Evolutionary conservation across 257 asterid species (phyloP), one percentile per base, ranked within the genome.

Genomic region (Lantana camara): DNA sequence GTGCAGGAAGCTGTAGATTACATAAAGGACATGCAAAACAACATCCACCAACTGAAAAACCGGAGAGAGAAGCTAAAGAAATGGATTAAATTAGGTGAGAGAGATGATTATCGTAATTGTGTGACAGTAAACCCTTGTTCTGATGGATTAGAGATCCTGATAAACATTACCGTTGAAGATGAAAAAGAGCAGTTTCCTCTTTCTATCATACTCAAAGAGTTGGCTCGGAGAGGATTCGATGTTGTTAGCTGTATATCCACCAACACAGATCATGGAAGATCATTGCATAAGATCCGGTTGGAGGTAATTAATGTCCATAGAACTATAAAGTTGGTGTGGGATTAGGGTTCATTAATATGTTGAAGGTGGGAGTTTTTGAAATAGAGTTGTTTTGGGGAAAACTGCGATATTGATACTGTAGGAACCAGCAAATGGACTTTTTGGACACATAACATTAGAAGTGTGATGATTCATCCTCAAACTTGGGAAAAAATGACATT

Each of bases 71-170:
- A 47, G 38, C 47, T 69, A 9, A 51, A 57, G 50, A 64, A 51
- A 1, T 35, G 7, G 5, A 3, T 14, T 12, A 29, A 20, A 27
- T 67, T 50, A 16, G 62, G 32, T 5, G 32, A 27, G 5, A 17
- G 35, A 29, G 37, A 40, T 20, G 5, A 15, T 15, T 15, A 4
- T 23, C 15, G 47, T 35, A 37, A 52, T 40, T 14, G 2, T 63
- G 61, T 71, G 7, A 53, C 14, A 1, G 64, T 78, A 10, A 57
- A 37, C 49, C 22, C 16, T 13, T 58, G 56, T 37, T 4, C n/a
- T 4, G 37, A 51, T 32, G 78, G 73, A 2, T 16, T 67, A 8
- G 80, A 78, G 73, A 74, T 78, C 52, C 29, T 78, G 56, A 74
- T 74, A 15, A 35, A 30, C 58, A 19, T 1, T 9, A 35, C 41